Base-by-base conservation (phyloP, 2,329 filamentous ascomycete genomes). In the Fusarium coffeatum region DNA sequence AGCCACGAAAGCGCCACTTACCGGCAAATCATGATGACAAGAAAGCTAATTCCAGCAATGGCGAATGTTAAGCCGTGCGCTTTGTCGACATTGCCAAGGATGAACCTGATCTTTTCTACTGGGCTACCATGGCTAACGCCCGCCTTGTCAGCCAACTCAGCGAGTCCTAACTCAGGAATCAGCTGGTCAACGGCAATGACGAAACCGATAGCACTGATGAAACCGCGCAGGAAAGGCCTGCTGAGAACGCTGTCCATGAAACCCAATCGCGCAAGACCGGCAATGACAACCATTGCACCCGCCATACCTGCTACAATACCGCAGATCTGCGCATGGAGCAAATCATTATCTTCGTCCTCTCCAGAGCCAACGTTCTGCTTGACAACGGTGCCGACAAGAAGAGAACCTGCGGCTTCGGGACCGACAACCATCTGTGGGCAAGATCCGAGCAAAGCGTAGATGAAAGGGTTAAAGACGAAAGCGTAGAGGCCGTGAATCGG, bases 181-280 rank as follows among this genome's bases (percentile, higher is more conserved):
- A 97, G 83, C 80, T 99, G 96, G 78, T 98, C 96, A 37, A 98
- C 93, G 41, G 97, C 89, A 77, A 99, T 98, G 70, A 98, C 94
- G 59, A 98, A 93, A 50, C 96, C 96, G 77, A 99, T 97, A 53
- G 96, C 96, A 60, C 93, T 97, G 80, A 99, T 98, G 82, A 99
- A 99, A 1, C 96, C 96, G 64, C 96, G 87, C 59, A 98, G 82
- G 74, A 99, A 98, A 1, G 96, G 96, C 34, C 93, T 88, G 72
- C 94, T 98, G 37, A 99, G 86, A 13, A 99, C 94, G 75, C 93
- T 97, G 77, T 99, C 96, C 66, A 99, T 81, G 75, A 98, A 99
- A 0, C 96, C 96, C 6, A 99, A 83, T 16, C 96, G 88, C 25
- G 92, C 92, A 27, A 97, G 78, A 1, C 96, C 96, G 16, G 94